Conservation (phyloP, 1,284 basidiomycete species). For the Moniliophthora roreri region DNA sequence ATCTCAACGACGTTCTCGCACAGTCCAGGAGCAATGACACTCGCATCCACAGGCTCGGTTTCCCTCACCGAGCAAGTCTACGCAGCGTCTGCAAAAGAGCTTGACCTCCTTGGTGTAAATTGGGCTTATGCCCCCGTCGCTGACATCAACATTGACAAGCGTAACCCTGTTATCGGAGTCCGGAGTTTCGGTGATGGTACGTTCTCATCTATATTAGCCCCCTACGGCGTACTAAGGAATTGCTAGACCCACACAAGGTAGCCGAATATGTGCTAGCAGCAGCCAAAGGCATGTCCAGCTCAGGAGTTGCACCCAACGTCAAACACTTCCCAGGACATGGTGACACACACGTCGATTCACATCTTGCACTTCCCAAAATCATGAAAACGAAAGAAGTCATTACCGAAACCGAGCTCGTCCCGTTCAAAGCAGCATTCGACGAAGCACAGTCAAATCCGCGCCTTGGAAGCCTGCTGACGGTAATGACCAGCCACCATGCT, state of each 20-base stretch:
- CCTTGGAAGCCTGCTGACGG: slow-evolving; percentile 27
- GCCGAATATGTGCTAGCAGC: slow-evolving; percentile 47
- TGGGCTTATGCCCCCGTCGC: slow-evolving; percentile 72
- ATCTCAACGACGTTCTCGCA: slow-evolving; percentile 1
- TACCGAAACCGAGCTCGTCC: slow-evolving; percentile 50
- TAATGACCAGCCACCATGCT: slow-evolving; percentile 75
- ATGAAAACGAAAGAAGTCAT: slow-evolving; percentile 45
- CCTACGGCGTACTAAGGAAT: background rate
- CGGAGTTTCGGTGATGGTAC: slow-evolving; percentile 69
- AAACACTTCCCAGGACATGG: slow-evolving; percentile 78
- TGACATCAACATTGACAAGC: slow-evolving; percentile 65
- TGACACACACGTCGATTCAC: slow-evolving; percentile 69
- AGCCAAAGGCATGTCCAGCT: slow-evolving; percentile 43
- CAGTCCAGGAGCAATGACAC: slow-evolving; percentile 73
- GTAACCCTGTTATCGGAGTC: slow-evolving; percentile 72
- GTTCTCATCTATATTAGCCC: slow-evolving; percentile 3
- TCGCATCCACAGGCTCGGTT: slow-evolving; percentile 53
- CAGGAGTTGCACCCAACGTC: slow-evolving; percentile 55
- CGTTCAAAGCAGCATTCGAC: slow-evolving; percentile 49
- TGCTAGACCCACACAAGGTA: slow-evolving; percentile 52
- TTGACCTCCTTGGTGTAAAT: slow-evolving; percentile 62
- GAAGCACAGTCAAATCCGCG: slow-evolving; percentile 33
- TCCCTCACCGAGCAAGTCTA: slow-evolving; percentile 48
- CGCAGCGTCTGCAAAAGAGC: slow-evolving; percentile 50
- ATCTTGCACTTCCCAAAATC: slow-evolving; percentile 64